A percentile compares a stretch with the other conserved stretches of the same genome.
phyloP scores from a whole-genome alignment of 164 flowering plant genomes.

The Umbellularia californica region DNA sequence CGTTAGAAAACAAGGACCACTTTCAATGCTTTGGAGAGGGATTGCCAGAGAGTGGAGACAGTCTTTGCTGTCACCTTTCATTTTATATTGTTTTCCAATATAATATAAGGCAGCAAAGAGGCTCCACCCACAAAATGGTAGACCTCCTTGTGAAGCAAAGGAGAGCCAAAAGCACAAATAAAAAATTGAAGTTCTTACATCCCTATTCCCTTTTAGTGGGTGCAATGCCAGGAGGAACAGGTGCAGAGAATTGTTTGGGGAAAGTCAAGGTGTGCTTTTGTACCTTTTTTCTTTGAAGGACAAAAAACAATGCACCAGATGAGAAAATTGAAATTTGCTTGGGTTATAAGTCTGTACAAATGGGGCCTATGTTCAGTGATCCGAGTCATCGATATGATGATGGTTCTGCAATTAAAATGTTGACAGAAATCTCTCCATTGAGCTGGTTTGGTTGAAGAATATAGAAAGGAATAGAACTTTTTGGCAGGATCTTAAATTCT shows the following conservation, averaged over 20 bases:
- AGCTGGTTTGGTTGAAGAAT: no score
- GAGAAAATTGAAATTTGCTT: neutral
- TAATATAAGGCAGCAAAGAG: neutral
- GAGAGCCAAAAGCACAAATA: neutral
- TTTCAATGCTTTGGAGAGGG: slow-evolving; percentile 6
- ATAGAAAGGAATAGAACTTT: no score
- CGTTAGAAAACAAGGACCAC: slow-evolving; percentile 1
- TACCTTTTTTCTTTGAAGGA: neutral
- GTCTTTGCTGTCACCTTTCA: neutral
- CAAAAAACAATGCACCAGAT: neutral
- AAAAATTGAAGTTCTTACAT: neutral
- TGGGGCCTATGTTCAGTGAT: no score
- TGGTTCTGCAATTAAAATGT: neutral
- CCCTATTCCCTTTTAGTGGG: neutral
- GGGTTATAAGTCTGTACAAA: neutral
- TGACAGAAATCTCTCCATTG: neutral
- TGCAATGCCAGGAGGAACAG: neutral
- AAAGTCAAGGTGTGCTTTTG: neutral
- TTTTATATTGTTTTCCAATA: neutral
- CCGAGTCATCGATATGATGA: no score
- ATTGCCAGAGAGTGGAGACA: neutral
- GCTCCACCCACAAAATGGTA: neutral
- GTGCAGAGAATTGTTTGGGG: slow-evolving; percentile 1
- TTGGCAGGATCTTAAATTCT: no score
- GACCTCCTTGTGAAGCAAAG: neutral